Evolutionary conservation across 805 yeast species (phyloP).

Genomic region (Saccharomycopsis olivae): DNA sequence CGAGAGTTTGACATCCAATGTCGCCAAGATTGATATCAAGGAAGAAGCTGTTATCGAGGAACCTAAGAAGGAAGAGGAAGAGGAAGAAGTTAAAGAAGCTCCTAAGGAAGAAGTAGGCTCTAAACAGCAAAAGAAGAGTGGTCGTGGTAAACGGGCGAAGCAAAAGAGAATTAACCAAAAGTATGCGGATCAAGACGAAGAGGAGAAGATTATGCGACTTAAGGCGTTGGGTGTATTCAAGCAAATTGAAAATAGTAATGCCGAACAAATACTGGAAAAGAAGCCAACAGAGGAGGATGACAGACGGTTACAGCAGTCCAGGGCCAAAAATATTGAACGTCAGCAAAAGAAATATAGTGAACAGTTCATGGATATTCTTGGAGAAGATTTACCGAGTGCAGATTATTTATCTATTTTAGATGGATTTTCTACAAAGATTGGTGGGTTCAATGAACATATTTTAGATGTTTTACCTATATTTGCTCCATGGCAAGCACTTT

Average conservation of each 20-base stretch:
- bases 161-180: constrained; percentile 72
- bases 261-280: constrained; percentile 27
- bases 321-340: constrained; percentile 15
- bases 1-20: constrained; percentile 1
- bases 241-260: constrained; percentile 31
- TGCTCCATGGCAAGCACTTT: constrained; percentile 85
- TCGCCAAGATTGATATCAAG: too few relatives aligned
- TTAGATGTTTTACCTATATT: constrained; percentile 70
- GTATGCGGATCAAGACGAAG: constrained; percentile 88
- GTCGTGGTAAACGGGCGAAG: constrained; percentile 81
- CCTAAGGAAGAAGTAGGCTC: background rate
- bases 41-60: constrained; percentile 13
- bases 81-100: background rate
- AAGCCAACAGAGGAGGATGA: constrained; percentile 21
- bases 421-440: constrained; percentile 22
- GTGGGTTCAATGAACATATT: constrained; percentile 37
- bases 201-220: constrained; percentile 66
- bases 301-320: background rate
- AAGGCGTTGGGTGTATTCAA: constrained; percentile 78
- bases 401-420: constrained; percentile 36
- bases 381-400: constrained; percentile 15
- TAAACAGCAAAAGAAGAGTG: constrained; percentile 26
- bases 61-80: constrained; percentile 17
- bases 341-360: constrained; percentile 17
- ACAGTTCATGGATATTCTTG: constrained; percentile 15